Evolutionary conservation across 371 early-diverging fungal genomes (phyloP), one percentile per base, ranked within the genome.

Genomic region (Syncephalastrum contaminatum): DNA sequence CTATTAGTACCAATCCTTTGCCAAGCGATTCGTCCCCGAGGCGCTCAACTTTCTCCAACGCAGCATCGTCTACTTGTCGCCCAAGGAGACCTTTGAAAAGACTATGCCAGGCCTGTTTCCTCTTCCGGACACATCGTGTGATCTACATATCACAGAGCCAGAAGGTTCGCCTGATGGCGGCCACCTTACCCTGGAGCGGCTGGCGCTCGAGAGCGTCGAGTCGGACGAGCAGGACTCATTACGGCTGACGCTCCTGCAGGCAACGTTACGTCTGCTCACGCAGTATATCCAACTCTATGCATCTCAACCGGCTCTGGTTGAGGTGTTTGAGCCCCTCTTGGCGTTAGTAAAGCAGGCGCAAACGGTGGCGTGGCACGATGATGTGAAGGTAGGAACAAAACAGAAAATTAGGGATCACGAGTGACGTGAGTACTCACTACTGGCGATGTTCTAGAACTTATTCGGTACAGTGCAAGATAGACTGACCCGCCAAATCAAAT

Each of bases 11-110:
- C 89, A 93, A 72, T 40, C 75, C 7, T 69, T 88, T 21, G 84
- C 94, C 1, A 90, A 91, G 55, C 85, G 96, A n/a, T 82, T 86
- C 53, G 67, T 93, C 3, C 96, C 97, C 1, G 96, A 96, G 70
- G 85, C 74, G 0, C 61, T 92, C 53, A 88, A 87, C 76, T 94
- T 88, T 62, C 72, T 94, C 51, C 62, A 72, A 46, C 62, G 71
- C 8, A 59, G 70, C 2, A 56, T 88, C 20, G 69, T 75, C n/a
- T 51, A 75, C 15, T 59, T 88, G 30, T 68, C 82, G 1, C 85
- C 86, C n/a, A 60, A 74, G 47, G 62, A 67, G 1, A 60, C 67
- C 2, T 79, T 82, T 42, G 42, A 57, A 20, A 57, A 70, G 7
- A 21, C 53, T 3, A 44, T 75, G 14, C 77, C 84, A 1, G 84